Evolutionary conservation across 2,329 filamentous ascomycete species (phyloP), one percentile per base, ranked within the genome.

Genomic region (Coniochaeta hoffmannii): DNA sequence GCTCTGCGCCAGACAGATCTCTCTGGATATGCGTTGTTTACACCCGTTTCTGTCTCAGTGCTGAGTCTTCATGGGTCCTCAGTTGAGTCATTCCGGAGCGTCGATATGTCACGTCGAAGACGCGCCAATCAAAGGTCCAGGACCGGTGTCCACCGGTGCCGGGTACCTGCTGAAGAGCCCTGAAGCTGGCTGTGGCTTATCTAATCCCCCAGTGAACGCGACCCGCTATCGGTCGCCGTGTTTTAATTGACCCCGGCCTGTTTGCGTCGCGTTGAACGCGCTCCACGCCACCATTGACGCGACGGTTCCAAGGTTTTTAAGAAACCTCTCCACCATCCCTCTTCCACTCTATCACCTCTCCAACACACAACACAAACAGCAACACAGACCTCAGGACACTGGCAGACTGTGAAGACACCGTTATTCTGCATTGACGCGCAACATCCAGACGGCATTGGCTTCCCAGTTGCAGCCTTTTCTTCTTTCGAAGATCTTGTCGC

Each of bases 371-470:
- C 26, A 5, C 7, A 10, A 31, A 51, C 49, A 51, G n/a, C 49
- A 51, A 51, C 30, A 19, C 11, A 31, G 24, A 32, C 49, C 32
- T n/a, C 5, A 31, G n/a, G 28, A 51, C 26, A 32, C 41, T 14
- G 24, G 55, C 55, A 54, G 57, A 57, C 55, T 57, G 41, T 15
- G 3, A 10, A 46, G 11, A 12, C 19, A 46, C 24, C 26, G 22
- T n/a, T 22, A 46, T 28, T 14, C 8, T 22, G 24, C 8, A 17
- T 19, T 50, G 7, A 28, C 14, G 30, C 24, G 30, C 17, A n/a
- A n/a, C n/a, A 22, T 32, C 15, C 46, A 9, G 49, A 50, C 44
- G 22, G 24, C 49, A 32, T 50, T 50, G 49, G 49, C 41, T 46
- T 46, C 41, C 22, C 32, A 19, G 8, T 12, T 10, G 28, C 17